A percentile compares a stretch with the other conserved stretches of the same genome.
These are phyloP conservation scores for Papiliotrema laurentii DNA, from an alignment of 1,284 basidiomycete genomes.

Conservation along the genomic window DNA sequence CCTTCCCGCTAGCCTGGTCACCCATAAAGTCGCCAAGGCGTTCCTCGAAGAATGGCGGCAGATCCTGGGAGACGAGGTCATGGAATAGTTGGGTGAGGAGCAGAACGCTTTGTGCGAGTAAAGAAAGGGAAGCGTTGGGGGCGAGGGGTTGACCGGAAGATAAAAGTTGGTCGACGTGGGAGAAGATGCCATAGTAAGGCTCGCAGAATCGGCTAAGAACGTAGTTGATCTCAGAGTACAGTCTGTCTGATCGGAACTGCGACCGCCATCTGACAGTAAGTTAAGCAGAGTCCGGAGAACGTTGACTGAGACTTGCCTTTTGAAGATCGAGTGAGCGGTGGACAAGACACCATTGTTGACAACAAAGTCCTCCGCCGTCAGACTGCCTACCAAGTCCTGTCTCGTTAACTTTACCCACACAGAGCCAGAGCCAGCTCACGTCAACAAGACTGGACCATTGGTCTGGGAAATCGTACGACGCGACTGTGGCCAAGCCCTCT, in stretches of 20 bases:
- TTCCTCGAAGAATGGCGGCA: slow-evolving; percentile 93
- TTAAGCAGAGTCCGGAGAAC: background rate
- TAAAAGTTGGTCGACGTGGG: slow-evolving; percentile 52
- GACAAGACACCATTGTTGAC: slow-evolving; percentile 86
- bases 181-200: slow-evolving; percentile 79
- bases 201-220: slow-evolving; percentile 78
- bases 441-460: slow-evolving; percentile 81
- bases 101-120: slow-evolving; percentile 68
- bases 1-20: slow-evolving; percentile 43
- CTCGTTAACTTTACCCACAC: slow-evolving; percentile 1
- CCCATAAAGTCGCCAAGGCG: slow-evolving; percentile 75
- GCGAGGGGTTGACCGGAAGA: slow-evolving; percentile 43
- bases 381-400: slow-evolving; percentile 77
- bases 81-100: slow-evolving; percentile 84
- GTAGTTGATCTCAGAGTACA: slow-evolving; percentile 89
- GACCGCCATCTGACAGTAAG: slow-evolving; percentile 65
- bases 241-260: slow-evolving; percentile 77
- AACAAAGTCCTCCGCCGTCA: slow-evolving; percentile 72
- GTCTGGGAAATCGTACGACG: slow-evolving; percentile 77
- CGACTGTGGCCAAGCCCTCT: slow-evolving; percentile 81
- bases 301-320: slow-evolving; percentile 47
- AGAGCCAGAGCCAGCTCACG: slow-evolving; percentile 53
- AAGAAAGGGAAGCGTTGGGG: slow-evolving; percentile 41
- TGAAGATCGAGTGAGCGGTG: slow-evolving; percentile 93
- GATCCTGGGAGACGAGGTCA: slow-evolving; percentile 90